phyloP scores from a whole-genome alignment of 1,139 yeast species.

The Kodamaea ohmeri region DNA sequence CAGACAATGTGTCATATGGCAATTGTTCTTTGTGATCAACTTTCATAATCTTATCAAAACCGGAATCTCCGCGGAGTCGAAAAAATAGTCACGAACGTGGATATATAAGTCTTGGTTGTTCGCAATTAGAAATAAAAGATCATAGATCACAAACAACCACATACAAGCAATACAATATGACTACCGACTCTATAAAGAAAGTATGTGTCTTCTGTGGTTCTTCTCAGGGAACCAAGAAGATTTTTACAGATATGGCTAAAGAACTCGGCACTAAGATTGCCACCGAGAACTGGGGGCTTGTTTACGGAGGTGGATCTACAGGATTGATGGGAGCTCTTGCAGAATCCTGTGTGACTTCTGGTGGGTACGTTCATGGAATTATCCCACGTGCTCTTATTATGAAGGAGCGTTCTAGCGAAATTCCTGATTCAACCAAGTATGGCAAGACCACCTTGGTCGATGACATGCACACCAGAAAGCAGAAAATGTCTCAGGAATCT shows the following conservation, averaged over 20 bases:
- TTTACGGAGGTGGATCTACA: constrained; percentile 89
- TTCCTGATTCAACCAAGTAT: constrained; percentile 55
- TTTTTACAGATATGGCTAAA: constrained; percentile 53
- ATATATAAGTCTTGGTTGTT: too few species aligned
- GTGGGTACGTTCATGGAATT: constrained; percentile 81
- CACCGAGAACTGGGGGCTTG: constrained; percentile 64
- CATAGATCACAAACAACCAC: not conserved
- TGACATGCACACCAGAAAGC: constrained; percentile 89
- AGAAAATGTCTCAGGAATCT: constrained; percentile 84
- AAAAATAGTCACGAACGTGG: not conserved
- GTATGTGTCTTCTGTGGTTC: constrained; percentile 90
- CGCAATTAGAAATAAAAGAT: too few species aligned
- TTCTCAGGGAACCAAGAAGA: constrained; percentile 59
- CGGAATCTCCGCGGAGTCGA: constrained; percentile 8
- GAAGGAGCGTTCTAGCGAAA: constrained; percentile 58
- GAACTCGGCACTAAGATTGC: constrained; percentile 62
- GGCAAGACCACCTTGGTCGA: constrained; percentile 80
- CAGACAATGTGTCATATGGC: too few species aligned
- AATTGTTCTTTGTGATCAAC: too few species aligned
- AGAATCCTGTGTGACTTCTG: constrained; percentile 60
- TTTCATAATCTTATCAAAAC: too few species aligned
- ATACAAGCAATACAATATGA: constrained; percentile 9
- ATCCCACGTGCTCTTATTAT: constrained; percentile 80
- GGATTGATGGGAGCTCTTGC: constrained; percentile 88
- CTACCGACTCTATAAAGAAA: constrained; percentile 36